A percentile compares a stretch with the other conserved stretches of the same genome.
phyloP scores from a whole-genome alignment of 208 protist genomes.

The Endotrypanum monterogeii region DNA sequence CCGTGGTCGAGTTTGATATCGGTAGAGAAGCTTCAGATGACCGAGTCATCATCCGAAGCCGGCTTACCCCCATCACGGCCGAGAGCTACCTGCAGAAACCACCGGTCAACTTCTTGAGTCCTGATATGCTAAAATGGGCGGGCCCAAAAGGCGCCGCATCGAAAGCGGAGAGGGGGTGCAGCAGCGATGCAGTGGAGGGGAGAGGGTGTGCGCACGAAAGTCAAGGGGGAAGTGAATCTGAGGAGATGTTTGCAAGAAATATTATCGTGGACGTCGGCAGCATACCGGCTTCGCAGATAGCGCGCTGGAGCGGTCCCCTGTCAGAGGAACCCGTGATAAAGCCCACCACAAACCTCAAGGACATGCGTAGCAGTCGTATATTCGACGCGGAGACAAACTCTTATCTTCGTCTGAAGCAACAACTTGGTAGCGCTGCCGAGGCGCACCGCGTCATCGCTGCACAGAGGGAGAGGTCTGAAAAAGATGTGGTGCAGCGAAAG shows the following conservation, averaged over 20 bases:
- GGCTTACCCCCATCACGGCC: conserved; percentile 57
- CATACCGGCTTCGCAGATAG: conserved; percentile 54
- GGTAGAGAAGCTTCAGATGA: conserved; percentile 35
- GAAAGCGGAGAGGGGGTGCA: not conserved
- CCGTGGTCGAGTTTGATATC: conserved; percentile 59
- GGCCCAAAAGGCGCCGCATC: not conserved
- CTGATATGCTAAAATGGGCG: conserved; percentile 27
- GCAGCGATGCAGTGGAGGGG: not conserved
- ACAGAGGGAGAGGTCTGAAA: conserved; percentile 32
- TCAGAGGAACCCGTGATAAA: conserved; percentile 52
- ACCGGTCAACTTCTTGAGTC: conserved; percentile 65
- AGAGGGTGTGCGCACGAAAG: not conserved
- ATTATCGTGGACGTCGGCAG: conserved; percentile 70
- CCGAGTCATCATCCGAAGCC: conserved; percentile 75
- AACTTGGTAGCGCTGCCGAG: conserved; percentile 48
- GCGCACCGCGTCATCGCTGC: conserved; percentile 47
- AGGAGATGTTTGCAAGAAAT: conserved; percentile 52
- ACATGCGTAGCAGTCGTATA: conserved; percentile 74
- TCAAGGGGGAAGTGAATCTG: not conserved
- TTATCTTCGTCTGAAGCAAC: conserved; percentile 51
- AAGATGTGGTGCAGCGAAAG: conserved; percentile 20
- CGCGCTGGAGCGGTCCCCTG: conserved; percentile 50
- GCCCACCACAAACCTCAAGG: conserved; percentile 71
- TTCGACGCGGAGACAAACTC: conserved; percentile 68
- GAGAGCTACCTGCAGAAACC: conserved; percentile 60